Base-by-base conservation (phyloP, 805 yeast species). In the Saturnispora serradocipensis region DNA sequence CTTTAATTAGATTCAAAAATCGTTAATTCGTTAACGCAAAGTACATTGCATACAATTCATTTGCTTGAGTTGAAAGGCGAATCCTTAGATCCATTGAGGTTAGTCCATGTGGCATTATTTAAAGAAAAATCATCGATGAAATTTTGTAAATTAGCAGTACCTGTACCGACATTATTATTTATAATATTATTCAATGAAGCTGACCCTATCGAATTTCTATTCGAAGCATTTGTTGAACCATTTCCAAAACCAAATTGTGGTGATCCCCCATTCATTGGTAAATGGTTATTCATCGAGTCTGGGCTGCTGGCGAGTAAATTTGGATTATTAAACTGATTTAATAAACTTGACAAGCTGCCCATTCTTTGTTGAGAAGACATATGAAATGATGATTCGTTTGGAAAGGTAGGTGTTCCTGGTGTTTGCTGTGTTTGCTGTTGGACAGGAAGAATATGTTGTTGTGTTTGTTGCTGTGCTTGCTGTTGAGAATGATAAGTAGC, bases 191-290 rank as follows among this genome's bases (percentile, higher is more conserved):
- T 46, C 10, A 46, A 35, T 13, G 54, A 44, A 28, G 52, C 36
- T 35, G 57, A 52, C 15, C 50, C 42, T 22, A 52, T 35, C 13
- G 52, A 50, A 15, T 50, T 50, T 27, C 49, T 39, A 30, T 45
- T 45, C 22, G 48, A 39, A 28, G 39, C 42, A 20, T 49, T 40
- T 9, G 20, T 40, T 11, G 27, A 24, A 16, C 18, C 18, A 16
- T 18, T 24, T 30, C 24, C 32, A 30, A 45, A 45, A 13, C 47
- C 47, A 45, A 45, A 45, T 7, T 32, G 36, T 45, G 47, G 47
- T 18, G 39, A 32, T 8, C 38, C 30, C 15, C 22, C 22, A 38
- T 38, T 38, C 16, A 38, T 18, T 16, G 27, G 32, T 5, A 24
- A 25, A 22, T 45, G 47, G n/a, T 27, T 45, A 9, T 32, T 28